Evolutionary conservation across 257 asterid genomes (phyloP), one percentile per base, ranked within the genome.

Genomic region (Catharanthus roseus): DNA sequence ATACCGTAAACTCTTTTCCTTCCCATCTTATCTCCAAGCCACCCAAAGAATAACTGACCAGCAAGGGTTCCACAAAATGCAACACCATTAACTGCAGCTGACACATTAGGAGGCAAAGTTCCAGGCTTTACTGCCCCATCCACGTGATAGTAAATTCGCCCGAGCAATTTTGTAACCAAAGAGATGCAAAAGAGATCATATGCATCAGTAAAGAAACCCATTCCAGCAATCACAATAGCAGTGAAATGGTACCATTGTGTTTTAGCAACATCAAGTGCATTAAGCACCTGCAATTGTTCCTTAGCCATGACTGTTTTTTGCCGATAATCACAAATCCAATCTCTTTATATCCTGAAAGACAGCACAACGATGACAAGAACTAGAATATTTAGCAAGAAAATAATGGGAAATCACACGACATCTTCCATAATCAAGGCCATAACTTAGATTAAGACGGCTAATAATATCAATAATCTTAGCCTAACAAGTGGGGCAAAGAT

Each of bases 201-300:
- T 2, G 93, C 93, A 60, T 87, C 93, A 0, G 93, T 87, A 82
- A 87, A 87, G 71, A 87, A 87, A 10, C 93, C 93, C 93, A 87
- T 87, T 6, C 93, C 93, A 12, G 91, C 89, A 13, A 88, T 82
- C 15, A 86, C 83, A n/a, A 88, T 88, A 1, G 95, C 85, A 15
- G 91, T 88, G 82, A 88, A 88, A 67, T 88, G 91, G 75, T 84
- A 85, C 74, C 63, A 74, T 54, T 88, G 95, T 24, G 90, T 85
- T 36, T 85, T 88, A 1, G 95, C 95, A 7, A 63, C 75, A 78
- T 88, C 95, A 64, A 88, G 91, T 53, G 95, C 91, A 66, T 73
- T 81, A 5, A 88, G 89, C 71, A 88, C 89, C 68, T 81, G 81
- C 15, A 82, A 38, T 54, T 84, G 88, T 11, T 84, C 81, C 26